phyloP scores from a whole-genome alignment of 768 basidiomycete species.

The Mycena albidolilacea region DNA sequence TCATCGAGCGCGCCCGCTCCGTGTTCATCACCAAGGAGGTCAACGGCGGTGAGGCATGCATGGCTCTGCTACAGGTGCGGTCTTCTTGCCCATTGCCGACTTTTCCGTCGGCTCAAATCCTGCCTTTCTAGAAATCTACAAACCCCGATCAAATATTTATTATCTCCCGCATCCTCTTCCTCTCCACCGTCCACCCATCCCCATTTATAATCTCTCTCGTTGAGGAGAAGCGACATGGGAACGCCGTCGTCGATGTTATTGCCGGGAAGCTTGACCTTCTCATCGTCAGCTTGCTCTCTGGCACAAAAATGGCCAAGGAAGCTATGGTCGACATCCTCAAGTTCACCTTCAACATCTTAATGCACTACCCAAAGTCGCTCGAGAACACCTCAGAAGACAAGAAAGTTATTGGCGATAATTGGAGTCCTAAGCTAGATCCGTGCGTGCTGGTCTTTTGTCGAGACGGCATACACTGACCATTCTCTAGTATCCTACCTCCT shows the following conservation, averaged over 20 bases:
- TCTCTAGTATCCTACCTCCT: conserved; percentile 74
- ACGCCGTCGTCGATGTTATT: conserved; percentile 75
- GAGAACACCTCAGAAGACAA: conserved; percentile 39
- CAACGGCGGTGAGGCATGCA: conserved; percentile 71
- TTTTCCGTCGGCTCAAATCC: conserved; percentile 16
- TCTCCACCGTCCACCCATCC: conserved; percentile 71
- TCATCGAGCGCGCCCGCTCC: conserved; percentile 73
- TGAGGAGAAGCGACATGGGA: conserved; percentile 72
- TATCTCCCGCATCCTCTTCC: conserved; percentile 82
- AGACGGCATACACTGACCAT: background rate
- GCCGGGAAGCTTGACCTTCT: conserved; percentile 73
- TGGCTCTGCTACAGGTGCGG: conserved; percentile 73
- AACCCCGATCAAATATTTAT: conserved; percentile 79
- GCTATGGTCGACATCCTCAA: conserved; percentile 90
- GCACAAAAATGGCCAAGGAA: conserved; percentile 72
- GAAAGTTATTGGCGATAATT: conserved; percentile 80
- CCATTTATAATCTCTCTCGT: conserved; percentile 72
- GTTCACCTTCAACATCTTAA: conserved; percentile 83
- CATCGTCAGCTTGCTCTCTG: conserved; percentile 61
- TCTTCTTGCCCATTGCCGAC: conserved; percentile 23
- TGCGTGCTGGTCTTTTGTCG: conserved; percentile 50
- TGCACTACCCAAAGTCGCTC: conserved; percentile 85
- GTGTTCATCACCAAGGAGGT: conserved; percentile 72
- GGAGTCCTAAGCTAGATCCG: conserved; percentile 83
- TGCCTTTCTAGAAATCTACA: conserved; percentile 67